These are phyloP conservation scores for Curvularia spicifera DNA, from an alignment of 2,329 filamentous ascomycete species.

Conservation along the genomic window DNA sequence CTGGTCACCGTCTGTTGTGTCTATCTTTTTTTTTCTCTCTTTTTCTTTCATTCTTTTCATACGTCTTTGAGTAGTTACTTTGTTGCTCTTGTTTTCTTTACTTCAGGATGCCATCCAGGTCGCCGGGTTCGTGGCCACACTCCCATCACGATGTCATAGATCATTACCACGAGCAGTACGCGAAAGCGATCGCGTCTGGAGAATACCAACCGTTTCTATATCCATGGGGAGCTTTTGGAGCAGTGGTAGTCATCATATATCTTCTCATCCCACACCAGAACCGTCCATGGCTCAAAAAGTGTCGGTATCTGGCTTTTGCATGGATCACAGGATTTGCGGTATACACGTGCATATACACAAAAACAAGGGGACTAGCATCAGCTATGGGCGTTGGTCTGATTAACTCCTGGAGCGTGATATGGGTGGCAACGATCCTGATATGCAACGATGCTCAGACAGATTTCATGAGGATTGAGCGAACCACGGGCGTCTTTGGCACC, in stretches of 20 bases:
- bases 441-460: slow-evolving; percentile 63
- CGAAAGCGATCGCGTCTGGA: slow-evolving; percentile 48
- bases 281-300: slow-evolving; percentile 47
- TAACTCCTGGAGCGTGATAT: slow-evolving; percentile 61
- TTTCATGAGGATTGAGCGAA: slow-evolving; percentile 62
- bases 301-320: slow-evolving; percentile 56
- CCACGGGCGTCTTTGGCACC: slow-evolving; percentile 32
- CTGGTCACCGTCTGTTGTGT: slow-evolving; percentile 16
- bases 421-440: slow-evolving; percentile 60
- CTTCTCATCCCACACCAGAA: slow-evolving; percentile 59
- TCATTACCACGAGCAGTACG: slow-evolving; percentile 52
- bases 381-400: slow-evolving; percentile 63
- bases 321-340: slow-evolving; percentile 53
- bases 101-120: slow-evolving; percentile 20
- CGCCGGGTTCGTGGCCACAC: slow-evolving; percentile 34
- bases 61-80: slow-evolving; percentile 4
- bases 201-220: slow-evolving; percentile 53
- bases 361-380: slow-evolving; percentile 58
- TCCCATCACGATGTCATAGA: slow-evolving; percentile 43
- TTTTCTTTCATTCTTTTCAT: neutral
- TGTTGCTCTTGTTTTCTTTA: slow-evolving; percentile 7
- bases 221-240: slow-evolving; percentile 51
- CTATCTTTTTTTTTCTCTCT: neutral
- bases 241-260: slow-evolving; percentile 54
- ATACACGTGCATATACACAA: slow-evolving; percentile 54